phyloP scores from a whole-genome alignment of 192 early-diverging fungal species.

The Neocallimastix lanati region DNA sequence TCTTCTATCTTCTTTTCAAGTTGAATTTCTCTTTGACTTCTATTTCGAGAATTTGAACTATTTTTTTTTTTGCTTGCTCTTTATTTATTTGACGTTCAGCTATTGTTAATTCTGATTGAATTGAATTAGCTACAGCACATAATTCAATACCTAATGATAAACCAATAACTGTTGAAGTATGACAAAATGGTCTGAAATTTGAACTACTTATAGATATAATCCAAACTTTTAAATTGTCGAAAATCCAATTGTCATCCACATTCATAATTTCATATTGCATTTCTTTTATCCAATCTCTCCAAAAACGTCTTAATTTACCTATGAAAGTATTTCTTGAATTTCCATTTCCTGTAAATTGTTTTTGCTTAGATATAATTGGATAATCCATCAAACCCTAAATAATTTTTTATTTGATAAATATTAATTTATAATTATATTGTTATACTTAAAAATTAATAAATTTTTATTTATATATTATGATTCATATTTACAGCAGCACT shows the following conservation, averaged over 20 bases:
- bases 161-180: constrained; percentile 59
- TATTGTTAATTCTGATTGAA: constrained; percentile 36
- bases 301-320: constrained; percentile 50
- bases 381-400: constrained; percentile 40
- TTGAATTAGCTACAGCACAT: constrained; percentile 41
- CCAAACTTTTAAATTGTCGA: constrained; percentile 17
- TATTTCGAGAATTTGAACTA: constrained; percentile 4
- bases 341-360: constrained; percentile 1
- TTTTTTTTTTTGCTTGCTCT: constrained; percentile 5
- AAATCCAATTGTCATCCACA: constrained; percentile 18
- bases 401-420: too few relatives aligned
- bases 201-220: constrained; percentile 32
- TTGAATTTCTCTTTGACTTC: background rate
- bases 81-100: constrained; percentile 48
- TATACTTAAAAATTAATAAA: background rate
- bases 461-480: background rate
- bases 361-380: constrained; percentile 48
- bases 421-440: background rate
- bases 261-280: constrained; percentile 17
- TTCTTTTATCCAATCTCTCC: constrained; percentile 13
- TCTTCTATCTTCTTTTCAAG: constrained; percentile 19
- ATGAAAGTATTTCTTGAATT: constrained; percentile 36
- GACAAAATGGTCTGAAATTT: constrained; percentile 71
- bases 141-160: constrained; percentile 48
- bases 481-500: constrained; percentile 33